These are phyloP conservation scores for Ilyonectria mors-panacis DNA, from an alignment of 2,329 filamentous ascomycete genomes.

Conservation along the genomic window DNA sequence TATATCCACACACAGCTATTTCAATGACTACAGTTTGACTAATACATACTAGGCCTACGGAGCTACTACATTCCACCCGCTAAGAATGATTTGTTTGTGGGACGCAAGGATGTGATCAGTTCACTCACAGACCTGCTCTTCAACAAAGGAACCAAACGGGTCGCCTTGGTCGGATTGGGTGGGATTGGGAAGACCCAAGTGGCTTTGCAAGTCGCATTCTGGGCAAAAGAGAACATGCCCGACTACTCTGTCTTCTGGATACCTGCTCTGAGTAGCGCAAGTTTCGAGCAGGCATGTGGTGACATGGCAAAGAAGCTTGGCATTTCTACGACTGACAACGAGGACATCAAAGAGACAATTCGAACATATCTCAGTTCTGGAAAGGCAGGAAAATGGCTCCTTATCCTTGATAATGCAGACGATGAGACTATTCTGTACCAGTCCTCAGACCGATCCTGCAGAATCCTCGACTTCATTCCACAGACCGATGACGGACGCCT, in stretches of 20 bases:
- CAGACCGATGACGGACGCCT: constrained; percentile 47
- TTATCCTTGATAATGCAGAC: constrained; percentile 46
- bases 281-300: constrained; percentile 23
- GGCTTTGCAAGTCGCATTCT: constrained; percentile 6
- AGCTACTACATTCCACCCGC: neutral
- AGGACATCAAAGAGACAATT: constrained; percentile 12
- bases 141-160: neutral
- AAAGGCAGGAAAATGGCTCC: constrained; percentile 42
- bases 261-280: constrained; percentile 22
- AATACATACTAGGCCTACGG: constrained; percentile 43
- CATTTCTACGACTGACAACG: neutral
- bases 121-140: neutral
- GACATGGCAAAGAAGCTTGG: neutral
- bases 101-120: neutral
- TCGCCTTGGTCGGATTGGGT: constrained; percentile 1
- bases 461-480: constrained; percentile 42
- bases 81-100: neutral
- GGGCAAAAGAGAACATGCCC: constrained; percentile 13
- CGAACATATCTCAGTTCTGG: constrained; percentile 35
- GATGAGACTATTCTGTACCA: constrained; percentile 26
- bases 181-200: constrained; percentile 14
- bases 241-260: constrained; percentile 32
- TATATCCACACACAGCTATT: neutral
- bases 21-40: neutral
- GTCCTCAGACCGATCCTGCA: neutral